Conservation (phyloP, 305 asterid species). For the Ruellia speciosa region DNA sequence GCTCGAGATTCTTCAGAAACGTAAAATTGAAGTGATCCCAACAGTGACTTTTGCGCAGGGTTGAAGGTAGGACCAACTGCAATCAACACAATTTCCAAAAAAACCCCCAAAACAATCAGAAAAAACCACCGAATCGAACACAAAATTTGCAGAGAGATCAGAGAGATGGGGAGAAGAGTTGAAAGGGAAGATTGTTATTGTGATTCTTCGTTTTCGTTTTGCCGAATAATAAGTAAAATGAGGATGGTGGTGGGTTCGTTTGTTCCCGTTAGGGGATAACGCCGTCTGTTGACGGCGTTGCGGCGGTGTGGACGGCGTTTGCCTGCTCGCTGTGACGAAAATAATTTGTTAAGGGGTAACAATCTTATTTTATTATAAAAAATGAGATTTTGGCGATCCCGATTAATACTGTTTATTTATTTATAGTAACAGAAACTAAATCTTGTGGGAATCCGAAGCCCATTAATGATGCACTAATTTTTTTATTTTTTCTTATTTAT, state of each 20-base stretch:
- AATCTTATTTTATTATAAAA: too few species aligned
- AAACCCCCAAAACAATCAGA: conserved; percentile 9
- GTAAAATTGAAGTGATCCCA: conserved; percentile 42
- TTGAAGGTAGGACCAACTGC: conserved; percentile 39
- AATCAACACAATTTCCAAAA: conserved; percentile 31
- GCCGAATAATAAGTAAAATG: conserved; percentile 26
- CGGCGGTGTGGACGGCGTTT: conserved; percentile 45
- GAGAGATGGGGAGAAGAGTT: conserved; percentile 1
- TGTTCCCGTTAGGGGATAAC: conserved; percentile 28
- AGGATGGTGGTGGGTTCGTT: conserved; percentile 18
- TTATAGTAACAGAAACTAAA: conserved; percentile 34
- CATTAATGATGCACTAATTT: neutral
- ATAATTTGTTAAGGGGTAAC: conserved; percentile 7
- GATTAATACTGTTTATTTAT: conserved; percentile 49
- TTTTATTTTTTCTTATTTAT: neutral
- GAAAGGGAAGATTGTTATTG: too few species aligned
- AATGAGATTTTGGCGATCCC: conserved; percentile 62
- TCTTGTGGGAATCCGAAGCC: conserved; percentile 50
- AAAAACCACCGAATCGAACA: neutral
- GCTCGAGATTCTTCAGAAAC: conserved; percentile 36
- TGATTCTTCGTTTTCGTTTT: conserved; percentile 33
- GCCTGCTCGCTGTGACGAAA: conserved; percentile 24
- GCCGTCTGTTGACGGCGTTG: conserved; percentile 45
- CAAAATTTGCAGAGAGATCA: conserved; percentile 5
- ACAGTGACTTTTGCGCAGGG: conserved; percentile 35